A percentile compares a stretch with the other conserved stretches of the same genome.
phyloP scores from a whole-genome alignment of 768 basidiomycete genomes.

The Boletus barrowsii region DNA sequence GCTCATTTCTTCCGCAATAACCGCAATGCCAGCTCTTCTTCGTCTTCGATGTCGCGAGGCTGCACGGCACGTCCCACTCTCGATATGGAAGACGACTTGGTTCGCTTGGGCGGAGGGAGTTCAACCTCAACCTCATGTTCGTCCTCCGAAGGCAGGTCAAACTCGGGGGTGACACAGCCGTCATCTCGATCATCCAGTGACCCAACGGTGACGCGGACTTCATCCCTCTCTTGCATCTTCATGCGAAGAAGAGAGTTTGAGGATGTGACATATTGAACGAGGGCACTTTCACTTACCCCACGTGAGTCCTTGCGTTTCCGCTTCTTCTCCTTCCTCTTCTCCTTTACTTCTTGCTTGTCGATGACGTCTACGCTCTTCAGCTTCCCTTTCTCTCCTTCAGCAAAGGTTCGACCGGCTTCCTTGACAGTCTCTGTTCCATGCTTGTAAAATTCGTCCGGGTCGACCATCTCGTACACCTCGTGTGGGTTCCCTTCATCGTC shows the following conservation, averaged over 20 bases:
- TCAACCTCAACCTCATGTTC: slow-evolving; percentile 33
- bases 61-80: slow-evolving; percentile 26
- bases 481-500: slow-evolving; percentile 84
- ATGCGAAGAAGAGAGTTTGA: background rate
- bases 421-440: slow-evolving; percentile 63
- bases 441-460: slow-evolving; percentile 68
- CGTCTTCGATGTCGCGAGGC: slow-evolving; percentile 43
- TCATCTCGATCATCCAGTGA: slow-evolving; percentile 52
- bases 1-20: slow-evolving; percentile 42
- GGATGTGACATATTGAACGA: background rate
- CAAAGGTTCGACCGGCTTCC: slow-evolving; percentile 66
- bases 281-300: slow-evolving; percentile 20
- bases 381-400: slow-evolving; percentile 68
- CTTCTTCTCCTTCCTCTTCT: slow-evolving; percentile 91
- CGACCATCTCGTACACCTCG: slow-evolving; percentile 79
- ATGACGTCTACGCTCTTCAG: slow-evolving; percentile 65
- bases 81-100: slow-evolving; percentile 23
- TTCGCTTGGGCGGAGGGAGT: slow-evolving; percentile 32
- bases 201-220: slow-evolving; percentile 26
- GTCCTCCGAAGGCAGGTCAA: slow-evolving; percentile 47
- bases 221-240: slow-evolving; percentile 31
- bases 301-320: slow-evolving; percentile 83
- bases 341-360: slow-evolving; percentile 82
- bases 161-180: slow-evolving; percentile 71
- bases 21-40: slow-evolving; percentile 63